These are phyloP conservation scores for Auriculariales sp. DNA, from an alignment of 768 basidiomycete species.

Conservation along the genomic window DNA sequence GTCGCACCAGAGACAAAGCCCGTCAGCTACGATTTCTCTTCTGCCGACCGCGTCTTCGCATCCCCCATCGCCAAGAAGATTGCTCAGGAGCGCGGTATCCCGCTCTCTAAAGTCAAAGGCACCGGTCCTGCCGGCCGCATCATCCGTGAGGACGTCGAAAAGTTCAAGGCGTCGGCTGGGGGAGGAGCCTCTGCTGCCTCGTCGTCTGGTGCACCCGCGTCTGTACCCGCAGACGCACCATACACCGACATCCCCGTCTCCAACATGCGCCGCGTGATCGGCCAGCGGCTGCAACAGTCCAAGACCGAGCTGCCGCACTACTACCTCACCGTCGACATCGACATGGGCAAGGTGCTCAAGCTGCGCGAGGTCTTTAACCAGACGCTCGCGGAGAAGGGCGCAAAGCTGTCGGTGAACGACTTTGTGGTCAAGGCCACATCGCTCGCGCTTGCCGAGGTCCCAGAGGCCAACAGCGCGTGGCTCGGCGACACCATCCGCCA, in stretches of 20 bases:
- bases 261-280: conserved; percentile 93
- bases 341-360: conserved; percentile 93
- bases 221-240: conserved; percentile 31
- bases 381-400: conserved; percentile 67
- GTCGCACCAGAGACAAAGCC: conserved; percentile 15
- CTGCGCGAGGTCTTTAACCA: conserved; percentile 94
- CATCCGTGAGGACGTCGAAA: conserved; percentile 87
- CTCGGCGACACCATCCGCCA: conserved; percentile 88
- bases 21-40: conserved; percentile 39
- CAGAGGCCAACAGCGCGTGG: conserved; percentile 98
- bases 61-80: conserved; percentile 95
- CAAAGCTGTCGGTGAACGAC: conserved; percentile 92
- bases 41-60: conserved; percentile 81
- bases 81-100: conserved; percentile 86
- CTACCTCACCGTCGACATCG: conserved; percentile 87
- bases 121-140: conserved; percentile 90
- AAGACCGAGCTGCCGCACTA: conserved; percentile 96
- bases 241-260: conserved; percentile 84
- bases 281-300: conserved; percentile 75
- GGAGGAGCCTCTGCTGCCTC: conserved; percentile 28
- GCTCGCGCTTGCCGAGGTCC: conserved; percentile 85
- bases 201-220: conserved; percentile 28
- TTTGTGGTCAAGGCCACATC: conserved; percentile 93
- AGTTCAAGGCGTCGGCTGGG: conserved; percentile 47
- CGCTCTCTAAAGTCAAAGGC: conserved; percentile 79